These are phyloP conservation scores for Vigna reflexopilosa DNA, from an alignment of 306 rosid genomes.

Conservation along the genomic window DNA sequence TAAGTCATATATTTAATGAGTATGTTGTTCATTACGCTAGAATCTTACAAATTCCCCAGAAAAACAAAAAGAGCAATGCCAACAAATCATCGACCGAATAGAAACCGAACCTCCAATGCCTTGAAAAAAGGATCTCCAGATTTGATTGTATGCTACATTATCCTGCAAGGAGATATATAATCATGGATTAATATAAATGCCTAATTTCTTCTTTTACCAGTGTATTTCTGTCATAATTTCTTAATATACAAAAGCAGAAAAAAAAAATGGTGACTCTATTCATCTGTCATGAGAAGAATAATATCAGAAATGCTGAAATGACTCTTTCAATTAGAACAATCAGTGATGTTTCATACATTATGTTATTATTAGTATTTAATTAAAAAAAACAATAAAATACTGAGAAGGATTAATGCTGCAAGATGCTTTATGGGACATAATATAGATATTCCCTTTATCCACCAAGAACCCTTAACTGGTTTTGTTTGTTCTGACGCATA, in stretches of 20 bases:
- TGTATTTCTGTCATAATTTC: no score
- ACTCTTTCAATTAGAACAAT: background rate
- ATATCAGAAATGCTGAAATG: background rate
- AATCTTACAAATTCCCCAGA: slow-evolving; percentile 35
- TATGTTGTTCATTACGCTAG: background rate
- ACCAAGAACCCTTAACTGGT: background rate
- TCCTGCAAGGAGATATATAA: slow-evolving; percentile 43
- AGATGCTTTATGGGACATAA: background rate
- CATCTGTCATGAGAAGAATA: background rate
- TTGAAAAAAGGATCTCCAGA: slow-evolving; percentile 44
- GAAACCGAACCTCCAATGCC: slow-evolving; percentile 42
- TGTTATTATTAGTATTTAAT: no score
- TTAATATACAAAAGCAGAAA: background rate
- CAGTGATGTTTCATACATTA: background rate
- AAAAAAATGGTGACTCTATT: background rate
- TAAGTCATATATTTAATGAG: slow-evolving; percentile 16
- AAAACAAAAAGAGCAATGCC: slow-evolving; percentile 30
- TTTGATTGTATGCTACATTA: slow-evolving; percentile 43
- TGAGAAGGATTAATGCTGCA: background rate
- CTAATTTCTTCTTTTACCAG: background rate
- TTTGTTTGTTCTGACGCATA: background rate
- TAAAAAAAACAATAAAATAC: no score
- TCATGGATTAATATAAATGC: slow-evolving; percentile 6
- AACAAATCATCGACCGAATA: slow-evolving; percentile 29
- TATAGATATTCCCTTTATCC: background rate